Evolutionary conservation across 106 monocot genomes (phyloP), one percentile per base, ranked within the genome.

Genomic region (Dioscorea alata): DNA sequence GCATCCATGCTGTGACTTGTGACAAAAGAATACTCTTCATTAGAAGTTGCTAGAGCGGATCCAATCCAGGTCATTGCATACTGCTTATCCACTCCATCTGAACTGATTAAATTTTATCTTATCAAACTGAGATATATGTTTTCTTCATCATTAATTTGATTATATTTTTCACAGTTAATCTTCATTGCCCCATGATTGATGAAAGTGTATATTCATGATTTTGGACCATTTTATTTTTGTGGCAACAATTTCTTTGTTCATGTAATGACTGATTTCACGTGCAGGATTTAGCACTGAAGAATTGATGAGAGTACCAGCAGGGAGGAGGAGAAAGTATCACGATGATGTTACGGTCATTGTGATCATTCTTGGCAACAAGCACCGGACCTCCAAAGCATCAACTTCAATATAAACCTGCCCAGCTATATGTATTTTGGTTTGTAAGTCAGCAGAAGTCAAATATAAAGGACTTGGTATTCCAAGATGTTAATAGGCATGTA

Each of bases 281-380:
- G 42, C 71, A 96, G 95, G 83, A 75, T 77, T 88, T 21, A 91
- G 67, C 25, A 74, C 65, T 18, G 91, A 96, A 82, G 88, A 88
- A 66, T 63, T 96, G 62, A 84, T 86, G 88, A 84, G 71, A 5
- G 75, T 96, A 65, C 91, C 95, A 18, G 75, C 70, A 33, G 95
- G 95, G 22, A 81, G 86, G 50, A 81, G 90, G 65, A 79, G 95
- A 75, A 89, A 88, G 70, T 96, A 96, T 59, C 95, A 96, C 33
- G 95, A 96, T 68, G 95, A 96, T 70, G 86, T 96, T 12, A 91
- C 91, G 0, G 86, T 96, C 57, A 86, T 96, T 60, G 95, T 96
- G 23, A 86, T 96, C 75, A 86, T 86, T 10, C 84, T 96, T 23
- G 95, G 91, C 4, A 86, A 91, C 63, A 86, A 72, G 53, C 86